Conservation (phyloP, 1,284 basidiomycete species). For the Papiliotrema laurentii region DNA sequence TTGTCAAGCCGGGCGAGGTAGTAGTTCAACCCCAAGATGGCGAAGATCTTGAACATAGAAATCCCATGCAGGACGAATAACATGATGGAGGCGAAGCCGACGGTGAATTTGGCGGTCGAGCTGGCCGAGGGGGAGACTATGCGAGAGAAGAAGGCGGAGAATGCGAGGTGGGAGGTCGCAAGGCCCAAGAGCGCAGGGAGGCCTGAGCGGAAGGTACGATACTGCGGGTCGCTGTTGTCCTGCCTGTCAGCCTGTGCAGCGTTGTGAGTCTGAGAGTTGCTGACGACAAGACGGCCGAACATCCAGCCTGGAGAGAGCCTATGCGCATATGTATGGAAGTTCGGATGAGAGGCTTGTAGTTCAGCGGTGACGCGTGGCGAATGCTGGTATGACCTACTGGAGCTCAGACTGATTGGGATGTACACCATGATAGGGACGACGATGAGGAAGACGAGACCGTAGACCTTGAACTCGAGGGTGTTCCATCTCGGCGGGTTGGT, state of each 20-base stretch:
- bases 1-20: conserved; percentile 55
- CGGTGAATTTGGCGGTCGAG: conserved; percentile 45
- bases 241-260: conserved; percentile 52
- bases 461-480: conserved; percentile 76
- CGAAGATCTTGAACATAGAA: conserved; percentile 73
- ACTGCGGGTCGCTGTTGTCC: conserved; percentile 84
- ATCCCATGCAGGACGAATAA: conserved; percentile 78
- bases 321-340: conserved; percentile 61
- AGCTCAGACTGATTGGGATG: conserved; percentile 72
- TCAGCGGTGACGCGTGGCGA: not conserved
- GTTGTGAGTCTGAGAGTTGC: conserved; percentile 17
- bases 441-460: conserved; percentile 61
- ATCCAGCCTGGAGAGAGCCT: conserved; percentile 59
- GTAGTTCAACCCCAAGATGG: conserved; percentile 70
- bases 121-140: conserved; percentile 53
- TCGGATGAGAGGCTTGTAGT: conserved; percentile 62
- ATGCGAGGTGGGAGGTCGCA: conserved; percentile 49
- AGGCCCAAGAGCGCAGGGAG: conserved; percentile 59
- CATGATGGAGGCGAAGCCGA: conserved; percentile 61
- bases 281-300: conserved; percentile 48
- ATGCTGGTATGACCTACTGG: conserved; percentile 54
- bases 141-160: conserved; percentile 47
- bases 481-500: conserved; percentile 59
- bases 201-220: conserved; percentile 73
- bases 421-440: conserved; percentile 74